phyloP scores from a whole-genome alignment of 257 asterid species.

The Primulina tabacum region DNA sequence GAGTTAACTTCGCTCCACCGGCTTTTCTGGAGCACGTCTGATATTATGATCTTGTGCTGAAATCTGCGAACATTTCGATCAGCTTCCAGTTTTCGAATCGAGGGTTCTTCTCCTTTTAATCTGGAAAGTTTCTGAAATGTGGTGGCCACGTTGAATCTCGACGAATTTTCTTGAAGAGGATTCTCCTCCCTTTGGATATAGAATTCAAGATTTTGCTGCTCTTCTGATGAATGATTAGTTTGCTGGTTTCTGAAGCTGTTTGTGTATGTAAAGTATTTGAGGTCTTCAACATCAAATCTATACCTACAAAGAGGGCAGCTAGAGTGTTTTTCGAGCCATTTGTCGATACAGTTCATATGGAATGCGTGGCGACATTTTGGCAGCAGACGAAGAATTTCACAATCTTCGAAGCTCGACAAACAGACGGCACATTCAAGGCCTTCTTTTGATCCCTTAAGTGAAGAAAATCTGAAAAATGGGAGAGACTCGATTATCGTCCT shows the following conservation, averaged over 20 bases:
- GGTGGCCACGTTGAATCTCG: conserved; percentile 29
- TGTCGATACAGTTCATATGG: conserved; percentile 47
- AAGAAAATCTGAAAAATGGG: conserved; percentile 50
- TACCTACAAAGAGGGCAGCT: conserved; percentile 54
- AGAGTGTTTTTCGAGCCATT: conserved; percentile 52
- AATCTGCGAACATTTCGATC: conserved; percentile 29
- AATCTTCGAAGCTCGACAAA: conserved; percentile 40
- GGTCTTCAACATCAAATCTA: conserved; percentile 32
- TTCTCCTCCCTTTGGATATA: conserved; percentile 37
- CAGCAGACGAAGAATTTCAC: conserved; percentile 47
- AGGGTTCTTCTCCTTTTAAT: conserved; percentile 29
- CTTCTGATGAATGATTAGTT: neutral
- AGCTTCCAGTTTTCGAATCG: conserved; percentile 22
- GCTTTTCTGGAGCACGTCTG: conserved; percentile 50
- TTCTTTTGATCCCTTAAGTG: conserved; percentile 44
- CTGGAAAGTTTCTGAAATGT: conserved; percentile 27
- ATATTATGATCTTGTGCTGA: conserved; percentile 49
- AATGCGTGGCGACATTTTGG: conserved; percentile 53
- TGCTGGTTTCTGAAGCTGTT: conserved; percentile 29
- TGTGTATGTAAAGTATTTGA: conserved; percentile 20
- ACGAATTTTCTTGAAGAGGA: conserved; percentile 18
- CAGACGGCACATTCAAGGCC: conserved; percentile 56
- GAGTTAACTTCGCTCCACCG: conserved; percentile 72
- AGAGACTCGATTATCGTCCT: conserved; percentile 38
- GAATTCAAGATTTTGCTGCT: conserved; percentile 31